These are phyloP conservation scores for Acanthamoeba pearcei DNA, from an alignment of 208 protist species.

Conservation along the genomic window DNA sequence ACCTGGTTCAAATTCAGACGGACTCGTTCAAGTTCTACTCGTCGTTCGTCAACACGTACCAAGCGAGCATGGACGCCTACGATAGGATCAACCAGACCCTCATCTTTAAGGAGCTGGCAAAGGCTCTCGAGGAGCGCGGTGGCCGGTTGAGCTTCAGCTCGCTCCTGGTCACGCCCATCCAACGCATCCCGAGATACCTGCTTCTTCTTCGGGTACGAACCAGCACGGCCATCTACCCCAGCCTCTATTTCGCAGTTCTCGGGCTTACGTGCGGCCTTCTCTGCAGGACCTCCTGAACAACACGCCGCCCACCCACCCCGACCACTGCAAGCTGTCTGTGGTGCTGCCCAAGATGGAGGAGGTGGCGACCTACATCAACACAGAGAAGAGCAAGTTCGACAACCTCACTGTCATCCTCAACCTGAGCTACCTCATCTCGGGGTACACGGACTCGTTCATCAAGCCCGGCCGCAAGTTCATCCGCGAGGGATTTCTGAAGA, in stretches of 20 bases:
- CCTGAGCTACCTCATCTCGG: conserved; percentile 38
- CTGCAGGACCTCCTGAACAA: conserved; percentile 74
- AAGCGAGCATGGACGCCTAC: neutral
- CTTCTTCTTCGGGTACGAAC: conserved; percentile 7
- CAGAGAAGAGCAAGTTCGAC: conserved; percentile 67
- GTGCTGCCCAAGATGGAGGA: conserved; percentile 14
- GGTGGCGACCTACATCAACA: conserved; percentile 74
- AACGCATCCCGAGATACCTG: conserved; percentile 6
- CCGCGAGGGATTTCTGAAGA: neutral
- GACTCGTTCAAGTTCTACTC: conserved; percentile 69
- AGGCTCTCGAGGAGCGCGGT: neutral
- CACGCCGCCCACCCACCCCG: conserved; percentile 46
- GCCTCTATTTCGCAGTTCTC: neutral
- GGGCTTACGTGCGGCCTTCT: neutral
- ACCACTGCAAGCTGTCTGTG: neutral
- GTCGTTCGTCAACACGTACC: conserved; percentile 38
- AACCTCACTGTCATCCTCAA: conserved; percentile 66
- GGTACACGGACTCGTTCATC: conserved; percentile 42
- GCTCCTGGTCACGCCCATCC: conserved; percentile 39
- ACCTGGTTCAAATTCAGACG: neutral
- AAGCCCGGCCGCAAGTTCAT: conserved; percentile 58
- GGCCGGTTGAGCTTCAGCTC: neutral
- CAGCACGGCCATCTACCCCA: neutral
- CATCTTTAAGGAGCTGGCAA: conserved; percentile 9
- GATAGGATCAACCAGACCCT: neutral